Evolutionary conservation across 148 eudicot species (phyloP).

Genomic region (Rhododendron simsii): DNA sequence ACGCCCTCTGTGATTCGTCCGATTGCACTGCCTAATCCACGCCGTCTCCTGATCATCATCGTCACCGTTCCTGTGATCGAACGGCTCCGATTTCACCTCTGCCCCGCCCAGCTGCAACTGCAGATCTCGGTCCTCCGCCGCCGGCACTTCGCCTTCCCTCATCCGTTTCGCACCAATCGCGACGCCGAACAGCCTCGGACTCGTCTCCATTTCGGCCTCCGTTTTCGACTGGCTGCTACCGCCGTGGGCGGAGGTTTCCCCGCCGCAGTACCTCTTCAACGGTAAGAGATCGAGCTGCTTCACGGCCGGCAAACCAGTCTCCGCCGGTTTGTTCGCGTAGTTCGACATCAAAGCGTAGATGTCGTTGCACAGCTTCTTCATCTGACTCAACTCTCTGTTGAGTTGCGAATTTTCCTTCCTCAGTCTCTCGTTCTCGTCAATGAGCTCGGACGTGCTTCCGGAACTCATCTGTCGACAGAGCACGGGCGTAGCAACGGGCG

Average conservation of each 20-base stretch:
- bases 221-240: constrained; percentile 7
- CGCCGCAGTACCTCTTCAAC: constrained; percentile 9
- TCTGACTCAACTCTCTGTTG: constrained; percentile 54
- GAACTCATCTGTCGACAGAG: constrained; percentile 16
- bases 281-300: constrained; percentile 53
- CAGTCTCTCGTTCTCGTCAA: constrained; percentile 71
- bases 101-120: constrained; percentile 36
- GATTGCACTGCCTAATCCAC: constrained; percentile 28
- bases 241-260: constrained; percentile 7
- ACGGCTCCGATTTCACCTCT: constrained; percentile 66
- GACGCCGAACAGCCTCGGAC: constrained; percentile 57
- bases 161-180: constrained; percentile 57
- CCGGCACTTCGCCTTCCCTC: constrained; percentile 34
- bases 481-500: constrained; percentile 30
- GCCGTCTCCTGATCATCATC: constrained; percentile 8
- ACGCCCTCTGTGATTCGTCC: constrained; percentile 25
- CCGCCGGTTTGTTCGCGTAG: constrained; percentile 14
- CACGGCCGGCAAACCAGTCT: not conserved
- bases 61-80: constrained; percentile 26
- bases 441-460: constrained; percentile 30
- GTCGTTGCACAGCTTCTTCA: constrained; percentile 68
- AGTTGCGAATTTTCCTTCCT: constrained; percentile 59
- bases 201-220: constrained; percentile 15
- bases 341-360: constrained; percentile 65
- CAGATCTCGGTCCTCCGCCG: constrained; percentile 27